phyloP scores from a whole-genome alignment of 2,329 filamentous ascomycete genomes.

The Hymenoscyphus fraxineus region DNA sequence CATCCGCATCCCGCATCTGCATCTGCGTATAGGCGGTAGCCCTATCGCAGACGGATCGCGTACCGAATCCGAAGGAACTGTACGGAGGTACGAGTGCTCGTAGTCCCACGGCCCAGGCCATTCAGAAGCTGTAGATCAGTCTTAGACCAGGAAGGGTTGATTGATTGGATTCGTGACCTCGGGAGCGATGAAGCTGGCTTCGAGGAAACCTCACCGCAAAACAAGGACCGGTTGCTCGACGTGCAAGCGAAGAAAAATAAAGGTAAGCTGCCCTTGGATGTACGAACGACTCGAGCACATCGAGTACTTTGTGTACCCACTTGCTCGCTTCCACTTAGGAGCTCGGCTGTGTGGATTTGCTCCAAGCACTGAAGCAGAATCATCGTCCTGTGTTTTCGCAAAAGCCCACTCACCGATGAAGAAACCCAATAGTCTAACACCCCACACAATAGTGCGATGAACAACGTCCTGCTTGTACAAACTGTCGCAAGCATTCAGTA shows the following conservation, averaged over 20 bases:
- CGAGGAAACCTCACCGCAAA: constrained; percentile 33
- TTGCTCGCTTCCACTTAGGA: not conserved
- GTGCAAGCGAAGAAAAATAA: constrained; percentile 42
- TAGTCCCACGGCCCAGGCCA: too few relatives aligned
- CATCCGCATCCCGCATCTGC: too few relatives aligned
- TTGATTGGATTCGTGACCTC: not conserved
- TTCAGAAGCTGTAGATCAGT: not conserved
- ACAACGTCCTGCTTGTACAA: constrained; percentile 38
- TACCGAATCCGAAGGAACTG: too few relatives aligned
- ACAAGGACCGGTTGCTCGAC: constrained; percentile 39
- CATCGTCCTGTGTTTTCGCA: not conserved
- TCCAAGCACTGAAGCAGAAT: not conserved
- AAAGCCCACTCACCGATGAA: not conserved
- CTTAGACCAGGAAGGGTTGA: not conserved
- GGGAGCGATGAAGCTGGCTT: constrained; percentile 17
- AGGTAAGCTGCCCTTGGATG: constrained; percentile 29
- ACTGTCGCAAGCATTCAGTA: constrained; percentile 41
- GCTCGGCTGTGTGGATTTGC: too few relatives aligned
- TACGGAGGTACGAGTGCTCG: too few relatives aligned
- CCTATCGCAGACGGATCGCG: too few relatives aligned
- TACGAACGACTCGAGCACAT: too few relatives aligned
- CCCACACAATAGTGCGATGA: constrained; percentile 39
- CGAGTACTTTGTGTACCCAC: not conserved
- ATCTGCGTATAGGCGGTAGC: too few relatives aligned
- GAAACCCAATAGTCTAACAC: not conserved